phyloP scores from a whole-genome alignment of 306 rosid species.

The Fragaria vesca region DNA sequence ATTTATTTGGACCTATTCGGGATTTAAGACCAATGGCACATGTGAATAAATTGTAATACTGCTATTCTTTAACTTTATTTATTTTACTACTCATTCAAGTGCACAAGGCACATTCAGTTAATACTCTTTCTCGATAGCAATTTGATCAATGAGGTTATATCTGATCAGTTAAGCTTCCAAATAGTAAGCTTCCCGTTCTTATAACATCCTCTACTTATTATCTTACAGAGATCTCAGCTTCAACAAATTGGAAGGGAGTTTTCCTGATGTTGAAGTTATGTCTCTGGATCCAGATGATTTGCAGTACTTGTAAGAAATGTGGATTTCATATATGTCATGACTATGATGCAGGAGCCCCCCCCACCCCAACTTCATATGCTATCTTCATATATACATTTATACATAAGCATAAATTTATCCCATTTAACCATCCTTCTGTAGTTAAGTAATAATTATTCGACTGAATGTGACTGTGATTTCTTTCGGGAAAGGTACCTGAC shows the following conservation, averaged over 20 bases:
- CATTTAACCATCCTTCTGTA: neutral
- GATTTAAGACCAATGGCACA: neutral
- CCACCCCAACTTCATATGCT: no score
- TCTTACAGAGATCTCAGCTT: constrained; percentile 31
- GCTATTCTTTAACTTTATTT: neutral
- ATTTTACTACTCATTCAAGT: neutral
- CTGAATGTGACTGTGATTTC: neutral
- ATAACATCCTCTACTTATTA: neutral
- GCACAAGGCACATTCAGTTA: neutral
- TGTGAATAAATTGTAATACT: neutral
- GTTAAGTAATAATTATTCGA: neutral
- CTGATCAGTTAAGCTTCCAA: neutral
- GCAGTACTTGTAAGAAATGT: constrained; percentile 19
- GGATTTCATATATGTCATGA: neutral
- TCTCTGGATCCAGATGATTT: neutral
- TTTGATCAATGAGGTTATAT: neutral
- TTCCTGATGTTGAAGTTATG: neutral
- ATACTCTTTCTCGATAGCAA: neutral
- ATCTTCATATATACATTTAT: neutral
- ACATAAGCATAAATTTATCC: neutral
- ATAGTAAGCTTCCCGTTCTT: neutral
- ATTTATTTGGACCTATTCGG: constrained; percentile 21
- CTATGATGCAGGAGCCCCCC: no score
- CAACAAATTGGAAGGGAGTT: constrained; percentile 15
- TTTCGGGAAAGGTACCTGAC: neutral